Evolutionary conservation across 306 rosid genomes (phyloP), one percentile per base, ranked within the genome.

Genomic region (Glycyrrhiza uralensis): DNA sequence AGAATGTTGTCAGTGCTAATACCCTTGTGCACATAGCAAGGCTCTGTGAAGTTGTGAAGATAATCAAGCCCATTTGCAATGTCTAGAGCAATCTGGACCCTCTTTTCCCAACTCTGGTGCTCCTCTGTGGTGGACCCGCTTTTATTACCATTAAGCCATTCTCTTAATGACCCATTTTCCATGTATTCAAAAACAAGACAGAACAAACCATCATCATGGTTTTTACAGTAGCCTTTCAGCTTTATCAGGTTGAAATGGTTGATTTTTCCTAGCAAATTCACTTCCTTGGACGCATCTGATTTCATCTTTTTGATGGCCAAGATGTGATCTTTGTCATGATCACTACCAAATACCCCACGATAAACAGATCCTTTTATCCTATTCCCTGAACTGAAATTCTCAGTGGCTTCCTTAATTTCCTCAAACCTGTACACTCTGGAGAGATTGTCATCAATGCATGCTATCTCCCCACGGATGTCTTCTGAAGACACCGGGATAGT

Each of bases 41-140:
- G 93, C 18, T 83, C 77, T 13, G 90, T 89, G 85, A 84, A 92
- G 76, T 85, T 77, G 84, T 89, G 97, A 55, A 92, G 97, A 87
- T 92, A 92, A 59, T 89, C 84, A 46, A 87, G 93, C 7, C 96
- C 93, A 38, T 87, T 83, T 17, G 96, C 91, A 77, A 89, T 66
- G 66, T 92, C 96, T n/a, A 92, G 45, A 79, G 97, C 93, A 63
- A 92, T 87, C 30, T 77, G 90, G 45, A 87, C 77, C 75, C 93
- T 92, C 78, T 49, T 80, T 17, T 2, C 63, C 91, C 87, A 87
- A 58, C 86, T 75, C 68, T 42, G 52, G 28, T 75, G 78, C 50
- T 82, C 83, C 3, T n/a, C n/a, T n/a, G n/a, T n/a, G n/a, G 13
- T 66, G 10, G 84, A 61, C 18, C 13, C 30, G 18, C 52, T 58